Percentiles rank a stretch among this genome's conserved stretches.
Conservation (phyloP, 2,329 filamentous ascomycete species). For the Alternaria solani region DNA sequence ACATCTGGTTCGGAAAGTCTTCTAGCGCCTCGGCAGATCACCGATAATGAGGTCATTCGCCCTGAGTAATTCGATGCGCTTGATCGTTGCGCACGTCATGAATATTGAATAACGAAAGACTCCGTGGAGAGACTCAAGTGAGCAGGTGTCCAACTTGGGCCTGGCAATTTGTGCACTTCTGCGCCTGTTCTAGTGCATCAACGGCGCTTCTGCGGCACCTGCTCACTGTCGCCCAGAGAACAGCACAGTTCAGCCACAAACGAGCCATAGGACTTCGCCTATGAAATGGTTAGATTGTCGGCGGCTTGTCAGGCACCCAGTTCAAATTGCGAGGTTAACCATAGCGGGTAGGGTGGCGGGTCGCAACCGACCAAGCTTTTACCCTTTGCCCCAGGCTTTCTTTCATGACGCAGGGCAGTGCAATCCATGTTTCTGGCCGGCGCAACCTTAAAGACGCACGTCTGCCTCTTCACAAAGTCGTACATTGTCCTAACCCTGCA, state of each 20-base stretch:
- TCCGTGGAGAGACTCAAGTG: background rate
- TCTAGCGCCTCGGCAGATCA: slow-evolving; percentile 14
- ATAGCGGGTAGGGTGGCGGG: slow-evolving; percentile 8
- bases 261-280: background rate
- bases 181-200: slow-evolving; percentile 7
- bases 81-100: slow-evolving; percentile 14
- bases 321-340: slow-evolving; percentile 4
- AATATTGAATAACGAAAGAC: background rate
- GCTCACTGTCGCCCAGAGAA: background rate
- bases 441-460: slow-evolving; percentile 20
- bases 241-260: slow-evolving; percentile 1
- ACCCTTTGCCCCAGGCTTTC: slow-evolving; percentile 10
- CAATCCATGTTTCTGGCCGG: slow-evolving; percentile 2
- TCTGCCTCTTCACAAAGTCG: slow-evolving; percentile 8
- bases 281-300: slow-evolving; percentile 4
- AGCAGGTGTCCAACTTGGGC: background rate
- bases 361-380: slow-evolving; percentile 1
- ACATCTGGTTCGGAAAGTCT: slow-evolving; percentile 1
- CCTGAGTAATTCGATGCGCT: background rate
- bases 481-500: background rate
- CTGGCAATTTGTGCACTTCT: slow-evolving; percentile 2
- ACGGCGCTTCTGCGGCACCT: slow-evolving; percentile 12
- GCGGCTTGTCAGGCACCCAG: slow-evolving; percentile 1
- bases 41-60: slow-evolving; percentile 19
- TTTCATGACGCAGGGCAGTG: slow-evolving; percentile 28